phyloP scores from a whole-genome alignment of 441 rosid species.

The Daphne laureola region DNA sequence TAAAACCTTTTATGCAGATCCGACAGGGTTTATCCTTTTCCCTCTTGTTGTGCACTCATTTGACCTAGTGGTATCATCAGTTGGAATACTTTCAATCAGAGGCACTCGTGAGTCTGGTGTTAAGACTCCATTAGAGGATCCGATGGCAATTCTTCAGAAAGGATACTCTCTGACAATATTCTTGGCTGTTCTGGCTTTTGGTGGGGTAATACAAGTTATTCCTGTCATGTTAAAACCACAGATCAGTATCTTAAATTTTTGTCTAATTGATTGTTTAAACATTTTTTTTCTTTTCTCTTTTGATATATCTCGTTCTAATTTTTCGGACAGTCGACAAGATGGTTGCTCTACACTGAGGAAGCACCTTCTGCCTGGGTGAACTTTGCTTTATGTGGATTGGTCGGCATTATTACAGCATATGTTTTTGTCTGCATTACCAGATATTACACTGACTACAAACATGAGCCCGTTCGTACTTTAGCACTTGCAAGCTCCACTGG shows the following conservation, averaged over 20 bases:
- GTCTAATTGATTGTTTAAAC: conserved; percentile 7
- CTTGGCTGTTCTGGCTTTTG: conserved; percentile 84
- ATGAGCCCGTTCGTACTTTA: conserved; percentile 85
- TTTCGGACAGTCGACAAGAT: conserved; percentile 74
- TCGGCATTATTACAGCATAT: conserved; percentile 94
- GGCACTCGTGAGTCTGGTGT: conserved; percentile 70
- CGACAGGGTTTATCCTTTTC: conserved; percentile 96
- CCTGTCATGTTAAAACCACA: conserved; percentile 1
- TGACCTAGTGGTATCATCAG: conserved; percentile 88
- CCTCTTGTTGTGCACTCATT: conserved; percentile 98
- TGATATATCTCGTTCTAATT: conserved; percentile 18
- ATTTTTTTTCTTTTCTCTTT: conserved; percentile 13
- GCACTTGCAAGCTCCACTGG: conserved; percentile 97
- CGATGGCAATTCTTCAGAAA: conserved; percentile 94
- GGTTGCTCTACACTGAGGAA: conserved; percentile 93
- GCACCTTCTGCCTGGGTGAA: conserved; percentile 98
- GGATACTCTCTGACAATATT: conserved; percentile 87
- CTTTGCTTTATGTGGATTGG: conserved; percentile 91
- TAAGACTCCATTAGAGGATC: conserved; percentile 82
- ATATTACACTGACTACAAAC: conserved; percentile 96
- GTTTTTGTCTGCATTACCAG: conserved; percentile 84
- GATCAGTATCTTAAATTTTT: conserved; percentile 8
- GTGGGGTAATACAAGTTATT: conserved; percentile 56
- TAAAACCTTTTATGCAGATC: conserved; percentile 56
- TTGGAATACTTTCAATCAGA: conserved; percentile 88